Evolutionary conservation across 495 filamentous ascomycete genomes (phyloP), one percentile per base, ranked within the genome.

Genomic region (Xylaria intraflava): DNA sequence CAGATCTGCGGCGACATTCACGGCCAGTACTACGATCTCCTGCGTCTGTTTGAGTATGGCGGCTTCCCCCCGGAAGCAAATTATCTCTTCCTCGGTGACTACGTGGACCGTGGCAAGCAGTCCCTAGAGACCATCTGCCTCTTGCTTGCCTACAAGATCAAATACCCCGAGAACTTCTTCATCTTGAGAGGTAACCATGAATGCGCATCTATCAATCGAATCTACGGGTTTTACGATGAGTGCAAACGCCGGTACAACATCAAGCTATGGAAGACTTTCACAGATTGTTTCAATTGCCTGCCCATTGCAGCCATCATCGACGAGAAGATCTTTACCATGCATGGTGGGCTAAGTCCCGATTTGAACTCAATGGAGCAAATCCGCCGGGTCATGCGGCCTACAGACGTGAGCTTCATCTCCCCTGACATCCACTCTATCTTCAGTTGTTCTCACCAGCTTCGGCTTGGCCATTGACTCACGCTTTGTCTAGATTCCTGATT

Each of bases 251-350:
- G 93, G 55, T 98, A 98, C 75, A 98, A 98, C 78, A 98, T 98
- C 78, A 98, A 98, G 82, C 84, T 98, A 58, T 98, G 93, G 93
- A 98, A 98, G 80, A 98, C 93, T 6, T 98, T 98, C 68, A 98
- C 93, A 33, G 93, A 98, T 65, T 98, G 93, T 82, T 98, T 98
- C 82, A 98, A 98, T 79, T 98, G 93, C 78, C 71, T 98, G 66
- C 93, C 93, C 27, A 98, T 98, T 71, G 93, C 93, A n/a, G 93
- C 93, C 51, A 98, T 98, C 71, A 98, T 98, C 64, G 93, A 98
- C 68, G 93, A 98, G 80, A 98, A 98, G 86, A 98, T 98, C 64
- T 97, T 98, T 81, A 98, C 93, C 56, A 98, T 98, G 93, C 93
- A 98, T 72, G 93, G 93, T 64, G 93, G 93, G 62, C 75, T 98